Conservation (phyloP, 345 rosid species). For the Arabis alpina region DNA sequence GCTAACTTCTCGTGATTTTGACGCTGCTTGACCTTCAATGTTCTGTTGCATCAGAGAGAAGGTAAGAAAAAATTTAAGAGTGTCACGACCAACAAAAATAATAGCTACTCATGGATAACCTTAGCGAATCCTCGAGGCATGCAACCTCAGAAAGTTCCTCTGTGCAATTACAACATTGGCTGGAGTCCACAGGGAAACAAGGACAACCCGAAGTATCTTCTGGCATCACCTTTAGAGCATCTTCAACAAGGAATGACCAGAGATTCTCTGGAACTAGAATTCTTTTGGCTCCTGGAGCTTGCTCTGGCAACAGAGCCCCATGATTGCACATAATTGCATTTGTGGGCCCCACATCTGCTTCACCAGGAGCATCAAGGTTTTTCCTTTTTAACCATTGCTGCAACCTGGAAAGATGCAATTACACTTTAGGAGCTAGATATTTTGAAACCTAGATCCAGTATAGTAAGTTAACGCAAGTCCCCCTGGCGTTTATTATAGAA, state of each 20-base stretch:
- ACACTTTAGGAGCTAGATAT: slow-evolving; percentile 30
- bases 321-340: slow-evolving; percentile 74
- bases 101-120: slow-evolving; percentile 55
- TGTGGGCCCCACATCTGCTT: slow-evolving; percentile 91
- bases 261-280: slow-evolving; percentile 78
- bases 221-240: slow-evolving; percentile 65
- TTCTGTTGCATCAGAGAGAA: slow-evolving; percentile 62
- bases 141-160: slow-evolving; percentile 89
- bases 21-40: slow-evolving; percentile 74
- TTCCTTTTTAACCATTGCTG: slow-evolving; percentile 96
- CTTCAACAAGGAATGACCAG: slow-evolving; percentile 87
- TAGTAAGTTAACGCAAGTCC: slow-evolving; percentile 7
- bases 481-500: slow-evolving; percentile 13
- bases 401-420: slow-evolving; percentile 59
- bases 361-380: slow-evolving; percentile 87
- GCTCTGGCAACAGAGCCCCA: slow-evolving; percentile 84
- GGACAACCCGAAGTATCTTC: slow-evolving; percentile 62
- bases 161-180: slow-evolving; percentile 73
- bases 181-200: slow-evolving; percentile 61
- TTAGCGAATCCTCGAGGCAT: slow-evolving; percentile 75
- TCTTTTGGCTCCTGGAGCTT: slow-evolving; percentile 89
- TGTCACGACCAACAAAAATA: slow-evolving; percentile 14
- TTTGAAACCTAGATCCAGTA: slow-evolving; percentile 13
- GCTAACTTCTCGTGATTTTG: slow-evolving; percentile 90
- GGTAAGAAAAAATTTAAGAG: slow-evolving; percentile 37